A percentile compares a stretch with the other conserved stretches of the same genome.
Conservation (phyloP, 768 basidiomycete genomes). For the Lanmaoa pseudosensibilis region DNA sequence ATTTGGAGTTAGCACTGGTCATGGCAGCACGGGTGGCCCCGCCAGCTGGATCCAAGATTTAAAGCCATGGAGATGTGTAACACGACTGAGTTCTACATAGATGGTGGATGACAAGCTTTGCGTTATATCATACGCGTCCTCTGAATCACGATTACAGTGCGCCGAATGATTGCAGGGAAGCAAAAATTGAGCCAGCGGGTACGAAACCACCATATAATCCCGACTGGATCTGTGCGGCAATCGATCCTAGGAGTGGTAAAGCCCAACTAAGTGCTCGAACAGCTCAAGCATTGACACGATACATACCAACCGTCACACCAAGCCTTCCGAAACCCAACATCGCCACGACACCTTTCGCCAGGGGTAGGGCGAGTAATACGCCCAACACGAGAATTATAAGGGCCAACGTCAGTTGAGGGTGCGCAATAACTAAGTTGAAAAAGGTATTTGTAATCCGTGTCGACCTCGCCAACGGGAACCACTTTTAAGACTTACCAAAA, state of each 20-base stretch:
- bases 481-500: slow-evolving; percentile 2
- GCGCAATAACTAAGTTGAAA: neutral
- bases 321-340: neutral
- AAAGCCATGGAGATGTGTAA: no score
- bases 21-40: no score
- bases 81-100: neutral
- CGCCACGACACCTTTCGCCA: accelerated
- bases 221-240: neutral
- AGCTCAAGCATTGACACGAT: neutral
- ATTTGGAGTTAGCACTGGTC: no score
- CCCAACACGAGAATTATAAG: neutral
- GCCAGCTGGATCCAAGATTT: no score
- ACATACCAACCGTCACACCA: slow-evolving; percentile 9
- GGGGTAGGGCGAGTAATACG: neutral
- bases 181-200: neutral
- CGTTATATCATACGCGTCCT: no score
- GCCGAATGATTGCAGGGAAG: slow-evolving; percentile 10
- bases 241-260: slow-evolving; percentile 2
- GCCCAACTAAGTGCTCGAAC: neutral
- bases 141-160: neutral
- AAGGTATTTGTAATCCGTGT: neutral
- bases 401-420: neutral
- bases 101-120: neutral
- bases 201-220: neutral
- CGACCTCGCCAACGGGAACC: neutral